A percentile compares a stretch with the other conserved stretches of the same genome.
Conservation (phyloP, 148 eudicot genomes). For the Rhododendron mucronatum region DNA sequence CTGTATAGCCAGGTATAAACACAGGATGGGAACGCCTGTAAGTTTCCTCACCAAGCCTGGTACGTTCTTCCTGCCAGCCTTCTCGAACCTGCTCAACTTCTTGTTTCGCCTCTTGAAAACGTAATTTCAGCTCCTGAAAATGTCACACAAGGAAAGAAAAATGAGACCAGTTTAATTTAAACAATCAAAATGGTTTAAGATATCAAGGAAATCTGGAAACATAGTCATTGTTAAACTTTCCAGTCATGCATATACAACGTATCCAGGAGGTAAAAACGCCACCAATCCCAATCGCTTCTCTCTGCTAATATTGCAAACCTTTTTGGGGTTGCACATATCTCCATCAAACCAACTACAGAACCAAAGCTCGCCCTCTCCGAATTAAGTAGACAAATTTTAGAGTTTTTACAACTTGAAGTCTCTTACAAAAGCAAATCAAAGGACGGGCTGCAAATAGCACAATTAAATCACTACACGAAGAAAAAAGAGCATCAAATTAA, state of each 20-base stretch:
- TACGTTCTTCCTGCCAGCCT: conserved; percentile 68
- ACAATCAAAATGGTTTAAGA: neutral
- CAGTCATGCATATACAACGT: neutral
- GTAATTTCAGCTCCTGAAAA: conserved; percentile 59
- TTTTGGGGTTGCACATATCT: neutral
- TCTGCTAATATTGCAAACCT: neutral
- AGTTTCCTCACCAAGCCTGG: conserved; percentile 52
- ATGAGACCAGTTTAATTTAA: neutral
- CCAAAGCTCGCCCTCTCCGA: neutral
- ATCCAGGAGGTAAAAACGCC: neutral
- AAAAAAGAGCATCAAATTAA: neutral
- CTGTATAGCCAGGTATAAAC: neutral
- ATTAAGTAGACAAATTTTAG: neutral
- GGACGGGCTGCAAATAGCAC: neutral
- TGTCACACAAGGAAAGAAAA: neutral
- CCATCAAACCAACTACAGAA: neutral
- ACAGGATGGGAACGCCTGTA: neutral
- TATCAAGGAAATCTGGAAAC: neutral
- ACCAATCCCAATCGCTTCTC: neutral
- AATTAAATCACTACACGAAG: neutral
- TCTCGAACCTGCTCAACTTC: conserved; percentile 49
- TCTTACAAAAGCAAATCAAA: conserved; percentile 2
- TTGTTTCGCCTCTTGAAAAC: conserved; percentile 42
- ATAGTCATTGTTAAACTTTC: neutral
- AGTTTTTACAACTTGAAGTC: neutral